Conservation (phyloP, 495 filamentous ascomycete species). For the Letharia columbiana region DNA sequence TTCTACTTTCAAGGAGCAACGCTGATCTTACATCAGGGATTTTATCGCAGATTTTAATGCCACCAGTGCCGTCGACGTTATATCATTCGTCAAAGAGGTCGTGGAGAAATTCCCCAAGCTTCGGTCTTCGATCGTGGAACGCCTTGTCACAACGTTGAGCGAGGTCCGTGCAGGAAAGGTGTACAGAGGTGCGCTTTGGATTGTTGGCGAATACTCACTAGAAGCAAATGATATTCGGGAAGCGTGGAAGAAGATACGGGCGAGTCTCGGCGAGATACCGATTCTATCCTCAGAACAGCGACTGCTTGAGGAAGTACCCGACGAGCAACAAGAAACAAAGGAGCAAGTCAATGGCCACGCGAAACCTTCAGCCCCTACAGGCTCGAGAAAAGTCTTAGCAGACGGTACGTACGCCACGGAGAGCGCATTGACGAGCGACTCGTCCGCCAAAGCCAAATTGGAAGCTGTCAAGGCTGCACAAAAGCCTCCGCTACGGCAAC, state of each 20-base stretch:
- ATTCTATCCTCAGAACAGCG: slow-evolving; percentile 94
- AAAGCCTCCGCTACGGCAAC: slow-evolving; percentile 89
- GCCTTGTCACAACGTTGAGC: slow-evolving; percentile 81
- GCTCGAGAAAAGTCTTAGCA: slow-evolving; percentile 83
- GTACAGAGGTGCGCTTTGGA: slow-evolving; percentile 94
- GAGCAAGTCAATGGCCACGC: slow-evolving; percentile 78
- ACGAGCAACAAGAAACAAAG: slow-evolving; percentile 54
- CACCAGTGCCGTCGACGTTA: slow-evolving; percentile 92
- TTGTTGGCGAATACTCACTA: slow-evolving; percentile 92
- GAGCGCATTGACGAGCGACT: slow-evolving; percentile 87
- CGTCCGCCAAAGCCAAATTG: slow-evolving; percentile 77
- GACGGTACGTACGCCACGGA: slow-evolving; percentile 98
- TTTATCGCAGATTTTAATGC: slow-evolving; percentile 99
- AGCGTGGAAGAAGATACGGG: slow-evolving; percentile 92
- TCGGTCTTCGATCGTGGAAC: slow-evolving; percentile 73
- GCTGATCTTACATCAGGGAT: slow-evolving; percentile 37
- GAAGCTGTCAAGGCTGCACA: slow-evolving; percentile 95
- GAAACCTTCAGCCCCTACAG: slow-evolving; percentile 65
- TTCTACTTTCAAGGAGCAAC: neutral
- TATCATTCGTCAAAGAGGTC: slow-evolving; percentile 97
- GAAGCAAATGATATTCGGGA: slow-evolving; percentile 91
- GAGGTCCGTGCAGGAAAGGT: slow-evolving; percentile 97
- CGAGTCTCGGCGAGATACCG: slow-evolving; percentile 92
- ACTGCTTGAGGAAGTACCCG: slow-evolving; percentile 68
- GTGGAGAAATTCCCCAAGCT: slow-evolving; percentile 96